Conservation (phyloP, 2,329 filamentous ascomycete species). For the Pseudogymnoascus sp. region DNA sequence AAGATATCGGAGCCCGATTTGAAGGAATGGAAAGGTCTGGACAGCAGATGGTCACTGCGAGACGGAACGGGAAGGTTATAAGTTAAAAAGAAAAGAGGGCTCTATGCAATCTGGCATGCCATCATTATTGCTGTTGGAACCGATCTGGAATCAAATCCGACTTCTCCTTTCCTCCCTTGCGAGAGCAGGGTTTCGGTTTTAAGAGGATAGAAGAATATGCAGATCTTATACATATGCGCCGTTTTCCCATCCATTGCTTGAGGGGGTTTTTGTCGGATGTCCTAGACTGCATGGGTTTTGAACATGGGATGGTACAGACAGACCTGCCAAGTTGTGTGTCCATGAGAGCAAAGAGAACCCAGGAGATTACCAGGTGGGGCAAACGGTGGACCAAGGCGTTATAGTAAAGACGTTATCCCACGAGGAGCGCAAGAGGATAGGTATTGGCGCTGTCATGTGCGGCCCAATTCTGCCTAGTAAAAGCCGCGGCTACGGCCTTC, state of each 20-base stretch:
- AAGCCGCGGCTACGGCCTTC: not conserved
- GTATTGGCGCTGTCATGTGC: not conserved
- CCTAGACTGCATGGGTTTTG: not conserved
- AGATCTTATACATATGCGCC: constrained; percentile 3
- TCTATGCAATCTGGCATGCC: not conserved
- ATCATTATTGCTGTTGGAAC: not conserved
- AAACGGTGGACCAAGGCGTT: not conserved
- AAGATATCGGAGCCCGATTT: not conserved
- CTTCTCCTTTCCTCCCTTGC: not conserved
- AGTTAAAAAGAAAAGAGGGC: not conserved
- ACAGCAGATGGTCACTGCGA: not conserved
- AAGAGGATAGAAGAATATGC: not conserved
- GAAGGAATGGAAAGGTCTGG: not conserved
- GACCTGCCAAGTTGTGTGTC: not conserved
- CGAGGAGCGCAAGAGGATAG: not conserved
- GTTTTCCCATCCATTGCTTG: not conserved
- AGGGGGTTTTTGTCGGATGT: not conserved
- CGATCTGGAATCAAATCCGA: not conserved
- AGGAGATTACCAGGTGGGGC: not conserved
- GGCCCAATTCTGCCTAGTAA: not conserved
- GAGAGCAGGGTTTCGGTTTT: constrained; percentile 1
- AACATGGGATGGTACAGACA: not conserved
- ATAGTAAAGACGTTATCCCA: not conserved
- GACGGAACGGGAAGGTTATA: not conserved
- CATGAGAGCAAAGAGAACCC: not conserved